A percentile compares a stretch with the other conserved stretches of the same genome.
Conservation (phyloP, 2,329 filamentous ascomycete species). For the Microsporum audouinii region DNA sequence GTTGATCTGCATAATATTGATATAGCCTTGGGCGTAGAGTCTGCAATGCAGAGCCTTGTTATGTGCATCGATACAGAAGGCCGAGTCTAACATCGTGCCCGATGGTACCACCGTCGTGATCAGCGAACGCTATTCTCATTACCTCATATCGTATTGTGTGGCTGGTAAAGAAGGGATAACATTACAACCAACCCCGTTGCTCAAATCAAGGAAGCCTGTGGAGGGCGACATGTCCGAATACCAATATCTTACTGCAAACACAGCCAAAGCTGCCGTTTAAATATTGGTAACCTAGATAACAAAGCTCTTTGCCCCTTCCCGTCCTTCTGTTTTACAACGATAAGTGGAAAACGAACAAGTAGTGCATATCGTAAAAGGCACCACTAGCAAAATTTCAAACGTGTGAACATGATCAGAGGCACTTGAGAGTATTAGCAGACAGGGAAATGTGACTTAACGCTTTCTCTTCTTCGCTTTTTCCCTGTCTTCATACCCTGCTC, state of each 20-base stretch:
- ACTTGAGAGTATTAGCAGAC: background rate
- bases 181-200: too few relatives aligned
- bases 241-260: background rate
- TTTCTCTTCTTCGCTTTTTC: conserved; percentile 64
- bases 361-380: background rate
- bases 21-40: background rate
- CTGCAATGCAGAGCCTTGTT: background rate
- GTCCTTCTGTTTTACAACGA: background rate
- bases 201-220: too few relatives aligned
- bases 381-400: too few relatives aligned
- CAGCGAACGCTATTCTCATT: too few relatives aligned
- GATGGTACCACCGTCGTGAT: too few relatives aligned
- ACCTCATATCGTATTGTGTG: too few relatives aligned
- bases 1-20: background rate
- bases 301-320: background rate
- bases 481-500: conserved; percentile 40
- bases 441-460: conserved; percentile 27
- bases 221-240: background rate
- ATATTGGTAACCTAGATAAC: background rate
- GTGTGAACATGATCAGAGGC: background rate
- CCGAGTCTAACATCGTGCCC: too few relatives aligned
- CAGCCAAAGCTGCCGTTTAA: background rate
- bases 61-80: too few relatives aligned
- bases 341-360: background rate
- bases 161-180: too few relatives aligned